Base-by-base conservation (phyloP, 306 rosid species). In the Citrullus colocynthis region DNA sequence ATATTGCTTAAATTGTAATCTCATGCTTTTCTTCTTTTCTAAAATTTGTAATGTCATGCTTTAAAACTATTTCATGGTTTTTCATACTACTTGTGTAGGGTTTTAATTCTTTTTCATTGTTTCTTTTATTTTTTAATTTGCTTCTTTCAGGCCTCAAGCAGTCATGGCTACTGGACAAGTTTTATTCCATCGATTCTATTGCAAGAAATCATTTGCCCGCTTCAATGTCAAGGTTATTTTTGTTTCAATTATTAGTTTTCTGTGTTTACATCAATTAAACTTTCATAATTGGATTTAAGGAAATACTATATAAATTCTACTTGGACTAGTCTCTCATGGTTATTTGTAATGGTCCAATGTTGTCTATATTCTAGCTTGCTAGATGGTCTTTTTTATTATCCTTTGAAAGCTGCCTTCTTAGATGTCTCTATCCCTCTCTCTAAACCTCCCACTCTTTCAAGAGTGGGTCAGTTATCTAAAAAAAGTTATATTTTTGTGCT, bases 111-210 rank as follows among this genome's bases (percentile, higher is more conserved):
- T 79, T 14, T 81, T 85, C 84, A 78, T 71, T 57, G 7, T 59
- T 34, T 34, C 4, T 34, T 34, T 34, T 42, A 42, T 7, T 10
- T 55, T 55, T 55, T 6, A 15, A 55, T 6, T 73, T 42, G 56
- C 39, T 21, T 79, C 48, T 72, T 85, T 57, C 83, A 92, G 99
- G 78, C 97, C 98, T 37, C 98, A 92, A 71, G 99, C 99, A 5
- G 97, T 92, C 75, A 95, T 95, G 99, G 99, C 98, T 74, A 92
- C 99, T 48, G 97, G 96, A 14, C 97, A 95, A 84, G 99, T 95
- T 81, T 84, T 92, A 28, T 95, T 95, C 82, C 99, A 91, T 79
- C 97, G 93, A 24, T 95, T 95, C 88, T 92, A 89, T 79, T 92
- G 99, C 84, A 95, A 95, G 88, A 92, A 95, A 84, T 95, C 97